Conservation (phyloP, 805 yeast genomes). For the Blastobotrys americana region DNA sequence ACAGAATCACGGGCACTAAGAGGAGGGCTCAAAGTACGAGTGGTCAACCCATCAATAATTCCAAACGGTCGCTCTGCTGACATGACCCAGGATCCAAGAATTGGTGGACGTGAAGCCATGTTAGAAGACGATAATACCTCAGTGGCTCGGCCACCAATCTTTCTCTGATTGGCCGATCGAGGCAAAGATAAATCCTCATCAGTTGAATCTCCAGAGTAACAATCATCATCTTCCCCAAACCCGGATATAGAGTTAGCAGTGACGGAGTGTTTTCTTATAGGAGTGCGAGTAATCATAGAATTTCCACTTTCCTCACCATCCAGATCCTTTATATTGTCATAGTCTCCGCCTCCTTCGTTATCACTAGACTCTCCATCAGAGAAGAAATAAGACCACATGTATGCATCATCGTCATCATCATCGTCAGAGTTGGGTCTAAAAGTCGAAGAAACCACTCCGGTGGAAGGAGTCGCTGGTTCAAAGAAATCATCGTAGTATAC, state of each 20-base stretch:
- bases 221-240: conserved; percentile 11
- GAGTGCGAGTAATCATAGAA: background rate
- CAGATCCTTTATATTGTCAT: too few species aligned
- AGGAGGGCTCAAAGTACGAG: conserved; percentile 66
- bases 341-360: conserved; percentile 17
- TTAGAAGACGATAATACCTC: conserved; percentile 86
- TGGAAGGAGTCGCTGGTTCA: conserved; percentile 19
- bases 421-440: conserved; percentile 8
- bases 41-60: conserved; percentile 88
- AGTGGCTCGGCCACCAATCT: conserved; percentile 72
- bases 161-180: conserved; percentile 50
- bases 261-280: background rate
- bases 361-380: conserved; percentile 28
- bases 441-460: conserved; percentile 8
- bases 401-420: conserved; percentile 57
- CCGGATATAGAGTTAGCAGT: background rate
- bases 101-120: conserved; percentile 83
- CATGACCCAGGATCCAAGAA: conserved; percentile 87
- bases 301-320: conserved; percentile 13
- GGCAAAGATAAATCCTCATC: conserved; percentile 89
- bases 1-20: conserved; percentile 9
- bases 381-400: conserved; percentile 70
- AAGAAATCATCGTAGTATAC: conserved; percentile 25
- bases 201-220: conserved; percentile 75
- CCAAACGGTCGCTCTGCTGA: conserved; percentile 75